Percentiles rank a stretch among this genome's conserved stretches.
Evolutionary conservation across 2,329 filamentous ascomycete species (phyloP).

Genomic region (Talaromyces atroroseus): DNA sequence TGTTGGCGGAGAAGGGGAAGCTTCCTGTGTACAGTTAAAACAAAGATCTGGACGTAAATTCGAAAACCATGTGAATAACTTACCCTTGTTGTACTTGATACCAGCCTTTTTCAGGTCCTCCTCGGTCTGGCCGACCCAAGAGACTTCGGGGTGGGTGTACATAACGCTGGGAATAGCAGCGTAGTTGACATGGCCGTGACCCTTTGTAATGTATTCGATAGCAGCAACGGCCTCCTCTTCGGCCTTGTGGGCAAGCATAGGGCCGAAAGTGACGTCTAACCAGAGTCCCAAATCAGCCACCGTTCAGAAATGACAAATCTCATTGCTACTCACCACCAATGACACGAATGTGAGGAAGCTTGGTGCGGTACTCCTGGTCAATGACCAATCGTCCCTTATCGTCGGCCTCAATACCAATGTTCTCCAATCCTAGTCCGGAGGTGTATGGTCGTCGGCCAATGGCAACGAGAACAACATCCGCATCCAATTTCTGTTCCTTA

Average conservation of each 20-base stretch:
- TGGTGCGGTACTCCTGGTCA: constrained; percentile 98
- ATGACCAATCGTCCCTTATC: constrained; percentile 93
- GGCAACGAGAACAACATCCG: constrained; percentile 91
- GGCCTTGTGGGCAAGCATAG: constrained; percentile 99
- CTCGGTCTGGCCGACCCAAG: constrained; percentile 97
- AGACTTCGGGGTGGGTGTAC: constrained; percentile 98
- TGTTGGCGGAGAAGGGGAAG: constrained; percentile 98
- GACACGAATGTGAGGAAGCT: constrained; percentile 92
- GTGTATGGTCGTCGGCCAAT: constrained; percentile 97
- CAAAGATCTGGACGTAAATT: background rate
- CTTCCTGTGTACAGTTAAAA: constrained; percentile 54
- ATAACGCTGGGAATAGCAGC: constrained; percentile 95
- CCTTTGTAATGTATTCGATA: constrained; percentile 96
- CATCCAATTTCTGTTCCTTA: constrained; percentile 86
- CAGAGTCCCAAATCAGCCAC: background rate
- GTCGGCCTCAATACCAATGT: constrained; percentile 69
- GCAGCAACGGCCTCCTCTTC: constrained; percentile 96
- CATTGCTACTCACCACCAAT: constrained; percentile 56
- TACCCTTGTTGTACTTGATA: constrained; percentile 68
- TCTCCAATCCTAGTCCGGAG: constrained; percentile 82
- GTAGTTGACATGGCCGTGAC: constrained; percentile 98
- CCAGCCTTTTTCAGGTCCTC: constrained; percentile 86
- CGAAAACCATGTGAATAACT: background rate
- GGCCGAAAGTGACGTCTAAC: constrained; percentile 67
- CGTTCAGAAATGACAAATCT: constrained; percentile 33